A percentile compares a stretch with the other conserved stretches of the same genome.
Evolutionary conservation across 495 filamentous ascomycete genomes (phyloP).

Genomic region (Aspergillus sparsus): DNA sequence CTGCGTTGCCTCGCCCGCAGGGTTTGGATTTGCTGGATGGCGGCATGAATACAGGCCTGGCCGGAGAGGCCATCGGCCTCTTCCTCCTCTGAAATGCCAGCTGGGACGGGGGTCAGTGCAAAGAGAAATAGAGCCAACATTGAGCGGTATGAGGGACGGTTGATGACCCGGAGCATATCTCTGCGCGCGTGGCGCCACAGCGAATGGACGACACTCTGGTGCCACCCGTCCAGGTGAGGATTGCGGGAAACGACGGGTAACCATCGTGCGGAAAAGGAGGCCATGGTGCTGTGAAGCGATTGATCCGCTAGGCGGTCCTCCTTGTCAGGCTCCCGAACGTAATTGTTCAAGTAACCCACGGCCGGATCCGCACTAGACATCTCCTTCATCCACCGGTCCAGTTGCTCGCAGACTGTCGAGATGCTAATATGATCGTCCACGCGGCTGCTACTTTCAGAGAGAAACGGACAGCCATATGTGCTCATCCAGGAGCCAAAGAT

Average conservation of each 20-base stretch:
- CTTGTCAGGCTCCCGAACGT: background rate
- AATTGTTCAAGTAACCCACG: background rate
- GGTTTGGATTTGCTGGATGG: constrained; percentile 10
- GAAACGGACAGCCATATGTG: constrained; percentile 11
- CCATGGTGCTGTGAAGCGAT: constrained; percentile 7
- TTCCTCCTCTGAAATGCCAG: constrained; percentile 4
- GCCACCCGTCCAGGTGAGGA: background rate
- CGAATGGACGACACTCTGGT: background rate
- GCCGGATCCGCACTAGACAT: background rate
- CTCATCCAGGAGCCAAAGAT: constrained; percentile 16
- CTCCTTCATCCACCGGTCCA: constrained; percentile 16
- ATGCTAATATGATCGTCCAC: constrained; percentile 11
- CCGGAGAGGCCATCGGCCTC: constrained; percentile 10
- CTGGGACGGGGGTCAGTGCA: constrained; percentile 12
- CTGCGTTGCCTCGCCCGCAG: constrained; percentile 11
- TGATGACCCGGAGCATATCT: constrained; percentile 14
- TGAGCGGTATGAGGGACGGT: constrained; percentile 9
- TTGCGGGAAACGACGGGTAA: constrained; percentile 1
- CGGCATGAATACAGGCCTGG: constrained; percentile 12
- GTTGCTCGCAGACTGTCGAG: background rate
- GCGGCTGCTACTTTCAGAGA: background rate
- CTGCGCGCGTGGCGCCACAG: constrained; percentile 12
- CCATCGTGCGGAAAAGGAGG: constrained; percentile 8
- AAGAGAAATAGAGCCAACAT: constrained; percentile 12
- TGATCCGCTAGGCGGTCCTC: constrained; percentile 10